phyloP scores from a whole-genome alignment of 257 asterid genomes.

The Voacanga thouarsii region DNA sequence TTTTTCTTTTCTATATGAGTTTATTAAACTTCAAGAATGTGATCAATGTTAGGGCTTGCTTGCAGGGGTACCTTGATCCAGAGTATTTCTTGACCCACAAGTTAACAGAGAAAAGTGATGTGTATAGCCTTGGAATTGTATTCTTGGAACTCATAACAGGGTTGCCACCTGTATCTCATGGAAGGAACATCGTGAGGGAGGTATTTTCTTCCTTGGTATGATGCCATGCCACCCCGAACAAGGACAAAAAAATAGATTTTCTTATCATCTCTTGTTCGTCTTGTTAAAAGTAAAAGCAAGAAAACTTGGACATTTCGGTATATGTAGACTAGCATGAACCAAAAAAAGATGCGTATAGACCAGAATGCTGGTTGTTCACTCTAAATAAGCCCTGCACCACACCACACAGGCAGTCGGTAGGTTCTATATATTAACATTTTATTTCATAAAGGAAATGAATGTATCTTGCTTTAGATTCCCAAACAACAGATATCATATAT shows the following conservation, averaged over 20 bases:
- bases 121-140: conserved; percentile 86
- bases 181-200: conserved; percentile 85
- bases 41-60: conserved; percentile 1
- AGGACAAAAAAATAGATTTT: too few relatives aligned
- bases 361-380: not conserved
- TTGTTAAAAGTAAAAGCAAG: too few relatives aligned
- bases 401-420: not conserved
- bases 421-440: not conserved
- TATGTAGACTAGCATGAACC: too few relatives aligned
- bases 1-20: not conserved
- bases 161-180: conserved; percentile 78
- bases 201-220: conserved; percentile 23
- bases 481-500: too few relatives aligned
- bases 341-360: not conserved
- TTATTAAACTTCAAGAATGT: not conserved
- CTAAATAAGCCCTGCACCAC: not conserved
- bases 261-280: too few relatives aligned
- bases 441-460: not conserved
- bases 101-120: conserved; percentile 83
- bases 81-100: conserved; percentile 70
- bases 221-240: too few relatives aligned
- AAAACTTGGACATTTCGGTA: too few relatives aligned
- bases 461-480: not conserved
- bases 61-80: conserved; percentile 93
- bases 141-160: conserved; percentile 83